Evolutionary conservation across 2,329 filamentous ascomycete species (phyloP), one percentile per base, ranked within the genome.

Genomic region (Neofusicoccum sp.): DNA sequence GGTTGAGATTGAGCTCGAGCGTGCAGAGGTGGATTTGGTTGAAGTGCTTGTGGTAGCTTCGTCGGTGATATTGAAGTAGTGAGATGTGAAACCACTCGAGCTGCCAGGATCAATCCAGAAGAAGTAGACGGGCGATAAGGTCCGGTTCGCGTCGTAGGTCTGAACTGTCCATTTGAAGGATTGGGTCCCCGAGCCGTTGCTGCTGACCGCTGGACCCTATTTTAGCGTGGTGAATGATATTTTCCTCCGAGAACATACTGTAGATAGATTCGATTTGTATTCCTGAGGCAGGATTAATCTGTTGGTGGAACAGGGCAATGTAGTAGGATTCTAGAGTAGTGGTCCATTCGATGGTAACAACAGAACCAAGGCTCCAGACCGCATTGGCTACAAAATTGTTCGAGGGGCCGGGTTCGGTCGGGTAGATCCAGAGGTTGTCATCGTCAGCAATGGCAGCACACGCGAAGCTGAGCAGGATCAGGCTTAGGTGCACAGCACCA

Each of bases 61-160:
- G 2, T 31, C n/a, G 47, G 45, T 61, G 58, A 52, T 33, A 14
- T 61, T 61, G 47, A 61, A 61, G 14, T 61, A 52, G 29, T 52
- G 58, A 3, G 47, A 61, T 2, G 45, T 61, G 45, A 61, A 61
- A 14, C 58, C 36, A 1, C 14, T 22, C 6, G 58, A 22, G 36
- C 31, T 29, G 8, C 58, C 47, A 7, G 47, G 36, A 36, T 61
- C 7, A 14, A 61, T 16, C 47, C 22, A 61, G 58, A 61, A 44
- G 14, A 44, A 52, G 47, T 37, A 52, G 1, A 41, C 29, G 36
- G 45, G 14, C 1, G 58, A 61, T 4, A 8, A 1, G 7, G 58
- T 52, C 8, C 3, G 12, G 16, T 43, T 52, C 7, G 58, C 28
- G 16, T 12, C 37, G 36, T 61, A 61, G 0, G 36, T 43, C 14